Conservation (phyloP, 768 basidiomycete genomes). For the Crepidotus variabilis region DNA sequence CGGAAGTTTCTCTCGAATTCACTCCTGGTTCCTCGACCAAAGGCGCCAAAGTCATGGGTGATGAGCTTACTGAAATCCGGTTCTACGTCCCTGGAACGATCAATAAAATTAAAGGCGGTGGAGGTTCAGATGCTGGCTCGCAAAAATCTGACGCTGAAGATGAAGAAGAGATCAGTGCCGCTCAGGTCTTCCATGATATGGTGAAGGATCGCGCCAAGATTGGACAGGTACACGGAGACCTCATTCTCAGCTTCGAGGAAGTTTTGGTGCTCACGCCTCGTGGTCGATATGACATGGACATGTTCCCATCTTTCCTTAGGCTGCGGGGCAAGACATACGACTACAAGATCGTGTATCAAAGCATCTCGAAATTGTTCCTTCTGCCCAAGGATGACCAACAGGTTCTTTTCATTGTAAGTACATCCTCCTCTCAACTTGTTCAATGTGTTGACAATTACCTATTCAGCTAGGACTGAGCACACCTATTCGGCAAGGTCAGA, state of each 20-base stretch:
- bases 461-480: slow-evolving; percentile 81
- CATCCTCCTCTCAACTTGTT: background rate
- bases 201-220: slow-evolving; percentile 97
- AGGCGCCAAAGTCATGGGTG: slow-evolving; percentile 46
- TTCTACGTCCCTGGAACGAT: slow-evolving; percentile 90
- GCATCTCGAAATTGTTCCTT: slow-evolving; percentile 85
- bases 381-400: slow-evolving; percentile 97
- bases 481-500: slow-evolving; percentile 97
- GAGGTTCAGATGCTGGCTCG: slow-evolving; percentile 65
- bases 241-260: slow-evolving; percentile 93
- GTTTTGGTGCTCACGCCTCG: slow-evolving; percentile 93
- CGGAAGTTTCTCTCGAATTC: slow-evolving; percentile 99
- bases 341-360: slow-evolving; percentile 92
- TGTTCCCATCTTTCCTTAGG: slow-evolving; percentile 93
- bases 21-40: slow-evolving; percentile 29
- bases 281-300: slow-evolving; percentile 96
- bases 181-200: slow-evolving; percentile 93
- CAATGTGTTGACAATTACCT: slow-evolving; percentile 4
- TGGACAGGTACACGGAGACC: slow-evolving; percentile 85
- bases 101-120: slow-evolving; percentile 49
- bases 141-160: slow-evolving; percentile 74
- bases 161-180: slow-evolving; percentile 81
- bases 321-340: slow-evolving; percentile 99
- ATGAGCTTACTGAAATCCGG: slow-evolving; percentile 94
- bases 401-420: slow-evolving; percentile 86